Percentiles rank a stretch among this genome's conserved stretches.
Conservation (phyloP, 2,329 filamentous ascomycete species). For the Beauveria rudraprayagi region DNA sequence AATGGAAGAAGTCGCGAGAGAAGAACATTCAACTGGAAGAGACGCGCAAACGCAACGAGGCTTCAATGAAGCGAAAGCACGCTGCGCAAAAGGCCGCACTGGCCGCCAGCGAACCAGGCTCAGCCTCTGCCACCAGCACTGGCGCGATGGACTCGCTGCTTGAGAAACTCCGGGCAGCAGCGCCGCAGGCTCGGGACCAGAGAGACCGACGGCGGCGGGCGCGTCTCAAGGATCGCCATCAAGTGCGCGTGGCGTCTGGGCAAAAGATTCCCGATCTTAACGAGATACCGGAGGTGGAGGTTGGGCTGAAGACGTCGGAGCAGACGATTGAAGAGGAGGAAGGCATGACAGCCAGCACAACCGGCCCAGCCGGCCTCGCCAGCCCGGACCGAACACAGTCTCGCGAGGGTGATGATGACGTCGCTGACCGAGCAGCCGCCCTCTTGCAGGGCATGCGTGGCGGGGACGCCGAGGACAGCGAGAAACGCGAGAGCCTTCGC, state of each 20-base stretch:
- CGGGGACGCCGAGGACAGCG: conserved; percentile 48
- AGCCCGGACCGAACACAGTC: conserved; percentile 26
- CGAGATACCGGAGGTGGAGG: conserved; percentile 52
- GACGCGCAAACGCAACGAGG: conserved; percentile 74
- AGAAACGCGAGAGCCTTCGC: conserved; percentile 54
- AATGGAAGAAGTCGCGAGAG: conserved; percentile 93
- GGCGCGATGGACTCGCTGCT: conserved; percentile 95
- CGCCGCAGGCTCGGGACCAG: conserved; percentile 81
- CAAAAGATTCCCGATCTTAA: conserved; percentile 70
- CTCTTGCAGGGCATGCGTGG: conserved; percentile 77
- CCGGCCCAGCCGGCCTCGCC: conserved; percentile 49
- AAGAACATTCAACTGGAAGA: conserved; percentile 87
- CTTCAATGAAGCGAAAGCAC: conserved; percentile 84
- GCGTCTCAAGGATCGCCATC: conserved; percentile 81
- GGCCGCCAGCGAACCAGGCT: conserved; percentile 38
- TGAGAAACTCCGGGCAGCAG: conserved; percentile 88
- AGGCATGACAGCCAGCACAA: conserved; percentile 24
- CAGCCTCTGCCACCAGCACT: conserved; percentile 61
- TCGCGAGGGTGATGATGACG: conserved; percentile 54
- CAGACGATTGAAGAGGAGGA: conserved; percentile 38
- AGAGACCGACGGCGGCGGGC: conserved; percentile 81
- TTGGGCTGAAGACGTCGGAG: conserved; percentile 26
- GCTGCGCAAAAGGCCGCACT: conserved; percentile 57
- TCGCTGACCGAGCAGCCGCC: conserved; percentile 76
- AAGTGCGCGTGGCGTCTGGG: conserved; percentile 81